Evolutionary conservation across 257 asterid species (phyloP).

Genomic region (Solanum microdontum): DNA sequence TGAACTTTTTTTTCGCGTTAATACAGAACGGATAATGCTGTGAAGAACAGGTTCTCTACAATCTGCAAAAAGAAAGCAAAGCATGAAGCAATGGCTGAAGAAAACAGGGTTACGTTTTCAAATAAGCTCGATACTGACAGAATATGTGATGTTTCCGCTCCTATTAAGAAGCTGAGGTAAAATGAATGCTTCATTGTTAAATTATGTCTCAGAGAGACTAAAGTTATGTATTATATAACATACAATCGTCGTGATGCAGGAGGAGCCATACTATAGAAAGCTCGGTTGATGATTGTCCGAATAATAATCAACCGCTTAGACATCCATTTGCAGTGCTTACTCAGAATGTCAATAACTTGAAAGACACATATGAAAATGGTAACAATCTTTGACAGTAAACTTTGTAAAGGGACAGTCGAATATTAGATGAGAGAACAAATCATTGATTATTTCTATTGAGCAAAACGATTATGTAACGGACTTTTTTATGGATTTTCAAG

Average conservation of each 20-base stretch:
- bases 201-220: background rate
- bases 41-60: constrained; percentile 90
- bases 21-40: constrained; percentile 93
- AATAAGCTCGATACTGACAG: constrained; percentile 23
- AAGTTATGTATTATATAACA: background rate
- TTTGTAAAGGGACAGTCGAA: background rate
- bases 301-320: constrained; percentile 36
- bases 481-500: background rate
- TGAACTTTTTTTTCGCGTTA: background rate
- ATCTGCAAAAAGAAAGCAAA: constrained; percentile 91
- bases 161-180: constrained; percentile 69
- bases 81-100: constrained; percentile 67
- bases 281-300: constrained; percentile 24
- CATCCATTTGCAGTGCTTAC: constrained; percentile 54
- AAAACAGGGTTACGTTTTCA: constrained; percentile 60
- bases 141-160: constrained; percentile 31
- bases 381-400: background rate
- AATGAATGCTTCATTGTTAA: background rate
- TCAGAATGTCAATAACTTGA: constrained; percentile 27
- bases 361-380: constrained; percentile 27
- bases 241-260: constrained; percentile 9
- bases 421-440: background rate
- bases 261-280: constrained; percentile 38
- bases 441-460: too few species aligned
- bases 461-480: background rate